Base-by-base conservation (phyloP, 129 eudicot species). In the Escallonia rubra region DNA sequence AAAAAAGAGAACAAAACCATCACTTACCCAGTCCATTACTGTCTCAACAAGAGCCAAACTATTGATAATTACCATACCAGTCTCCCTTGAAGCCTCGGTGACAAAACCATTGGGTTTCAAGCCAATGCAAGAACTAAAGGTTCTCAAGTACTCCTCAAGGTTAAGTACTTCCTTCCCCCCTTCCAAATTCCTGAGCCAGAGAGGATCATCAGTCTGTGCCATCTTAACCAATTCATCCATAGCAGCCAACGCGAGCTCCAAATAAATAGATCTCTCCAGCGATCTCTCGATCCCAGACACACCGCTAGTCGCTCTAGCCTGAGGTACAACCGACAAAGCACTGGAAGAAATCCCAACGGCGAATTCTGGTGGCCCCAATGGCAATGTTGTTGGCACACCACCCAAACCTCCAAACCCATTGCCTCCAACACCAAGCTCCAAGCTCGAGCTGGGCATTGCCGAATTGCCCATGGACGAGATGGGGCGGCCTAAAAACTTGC, bases 31-130 rank as follows among this genome's bases (percentile, higher is more conserved):
- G 63, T 93, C 99, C 96, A 93, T 93, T 39, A 93, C 68, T 0
- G 99, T 89, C 73, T 93, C 99, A 9, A 93, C 99, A 48, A 93
- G 95, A 49, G 99, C 99, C 76, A 89, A 72, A 63, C 99, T 87
- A 58, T 93, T 93, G 79, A 93, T 93, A 77, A 93, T 93, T 2
- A 93, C 99, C 95, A 89, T 89, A 57, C 99, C 99, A 16, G 82
- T 86, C 75, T 89, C 99, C 71, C 99, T 83, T 0, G 99, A 81
- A 38, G 95, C 85, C 72, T 93, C 99, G 4, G 85, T 71, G 11
- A 84, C 90, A 61, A 78, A 93, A 0, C 90, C 88, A 41, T 84
- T 82, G 41, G 99, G 99, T 74, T 78, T 93, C 62, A 81, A 59
- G 3, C 96, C 99, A 64, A 86, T 86, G 50, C 95, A 81, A 76